These are phyloP conservation scores for Prunus dulcis DNA, from an alignment of 306 rosid genomes.

Conservation along the genomic window DNA sequence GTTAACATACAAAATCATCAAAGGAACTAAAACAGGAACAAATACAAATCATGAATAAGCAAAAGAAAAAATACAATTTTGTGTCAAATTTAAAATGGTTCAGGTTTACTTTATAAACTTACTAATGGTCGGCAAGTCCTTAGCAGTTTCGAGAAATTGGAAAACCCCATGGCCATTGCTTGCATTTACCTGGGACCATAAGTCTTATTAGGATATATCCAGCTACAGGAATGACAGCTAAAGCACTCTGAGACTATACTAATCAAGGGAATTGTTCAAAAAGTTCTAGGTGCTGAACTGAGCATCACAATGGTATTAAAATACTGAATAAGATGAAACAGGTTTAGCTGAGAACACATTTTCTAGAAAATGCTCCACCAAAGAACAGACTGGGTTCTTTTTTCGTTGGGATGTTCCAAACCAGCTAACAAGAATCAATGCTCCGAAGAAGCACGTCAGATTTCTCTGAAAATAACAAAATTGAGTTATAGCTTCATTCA, in stretches of 20 bases:
- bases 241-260: not conserved
- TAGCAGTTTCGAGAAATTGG: slow-evolving; percentile 79
- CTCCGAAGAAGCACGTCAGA: not conserved
- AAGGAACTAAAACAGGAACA: not conserved
- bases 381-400: not conserved
- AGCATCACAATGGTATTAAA: not conserved
- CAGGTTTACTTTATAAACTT: slow-evolving; percentile 35
- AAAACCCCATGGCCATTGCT: slow-evolving; percentile 49
- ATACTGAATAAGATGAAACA: not conserved
- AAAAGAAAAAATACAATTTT: not conserved
- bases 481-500: not conserved
- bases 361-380: not conserved
- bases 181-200: slow-evolving; percentile 53
- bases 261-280: not conserved
- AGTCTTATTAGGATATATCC: not conserved
- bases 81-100: not conserved
- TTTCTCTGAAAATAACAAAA: not conserved
- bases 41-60: not conserved
- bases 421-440: not conserved
- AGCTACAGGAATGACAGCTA: not conserved
- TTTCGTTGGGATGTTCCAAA: not conserved
- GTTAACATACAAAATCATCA: not conserved
- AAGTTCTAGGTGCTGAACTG: not conserved
- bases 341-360: not conserved
- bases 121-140: slow-evolving; percentile 94